Percentiles rank a stretch among this genome's conserved stretches.
Evolutionary conservation across 805 yeast genomes (phyloP).

Genomic region (Sugiyamaella lignohabitans): DNA sequence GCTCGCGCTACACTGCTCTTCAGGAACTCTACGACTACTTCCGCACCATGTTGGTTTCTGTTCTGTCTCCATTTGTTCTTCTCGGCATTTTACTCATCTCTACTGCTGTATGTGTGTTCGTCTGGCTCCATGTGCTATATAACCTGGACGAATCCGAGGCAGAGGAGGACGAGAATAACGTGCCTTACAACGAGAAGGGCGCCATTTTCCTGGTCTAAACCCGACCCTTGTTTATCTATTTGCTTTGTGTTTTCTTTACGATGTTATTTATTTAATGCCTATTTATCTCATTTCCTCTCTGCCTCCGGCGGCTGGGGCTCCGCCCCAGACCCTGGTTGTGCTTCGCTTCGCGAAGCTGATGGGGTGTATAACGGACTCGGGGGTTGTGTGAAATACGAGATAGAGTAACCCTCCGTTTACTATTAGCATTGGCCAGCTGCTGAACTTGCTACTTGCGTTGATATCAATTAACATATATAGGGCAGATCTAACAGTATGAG

Average conservation of each 20-base stretch:
- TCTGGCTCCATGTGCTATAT: constrained; percentile 1
- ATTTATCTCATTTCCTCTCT: no score
- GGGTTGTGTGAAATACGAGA: no score
- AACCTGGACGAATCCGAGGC: not conserved
- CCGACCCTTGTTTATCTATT: no score
- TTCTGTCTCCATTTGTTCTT: constrained; percentile 21
- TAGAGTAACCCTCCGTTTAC: no score
- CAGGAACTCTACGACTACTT: constrained; percentile 15
- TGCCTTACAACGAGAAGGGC: not conserved
- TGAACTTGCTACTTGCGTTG: no score
- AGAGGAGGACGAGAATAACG: not conserved
- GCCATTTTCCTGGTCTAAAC: not conserved
- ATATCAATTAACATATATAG: no score
- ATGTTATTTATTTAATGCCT: not conserved
- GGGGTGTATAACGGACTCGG: not conserved
- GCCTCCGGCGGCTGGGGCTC: constrained; percentile 1
- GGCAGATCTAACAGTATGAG: no score
- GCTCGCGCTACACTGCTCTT: constrained; percentile 13
- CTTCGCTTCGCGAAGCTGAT: not conserved
- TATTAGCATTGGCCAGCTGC: no score
- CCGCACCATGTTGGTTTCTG: constrained; percentile 16
- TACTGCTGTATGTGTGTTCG: constrained; percentile 17
- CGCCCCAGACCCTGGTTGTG: not conserved
- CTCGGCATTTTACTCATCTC: constrained; percentile 14
- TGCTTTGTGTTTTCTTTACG: not conserved